Evolutionary conservation across 208 protist genomes (phyloP), one percentile per base, ranked within the genome.

Genomic region (Acanthamoeba healyi): DNA sequence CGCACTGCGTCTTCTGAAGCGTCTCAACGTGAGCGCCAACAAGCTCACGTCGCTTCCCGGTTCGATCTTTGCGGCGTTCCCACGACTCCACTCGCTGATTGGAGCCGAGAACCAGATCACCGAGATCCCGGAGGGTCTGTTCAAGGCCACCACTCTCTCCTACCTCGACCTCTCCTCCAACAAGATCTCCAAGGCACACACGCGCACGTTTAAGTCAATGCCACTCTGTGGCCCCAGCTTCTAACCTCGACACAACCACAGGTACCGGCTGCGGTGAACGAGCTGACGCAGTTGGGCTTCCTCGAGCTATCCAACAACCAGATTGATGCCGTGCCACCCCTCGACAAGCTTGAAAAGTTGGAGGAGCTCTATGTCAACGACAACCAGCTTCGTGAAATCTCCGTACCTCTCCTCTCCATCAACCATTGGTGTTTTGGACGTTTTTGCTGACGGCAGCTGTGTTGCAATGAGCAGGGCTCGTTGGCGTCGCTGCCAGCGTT

Each of bases 101-200:
- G 74, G n/a, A 22, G 36, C 74, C 42, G 44, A 84, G 42, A 84
- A 84, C 42, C 74, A 84, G 44, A 42, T 84, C 74, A 36, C 36
- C 17, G 74, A 44, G 44, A 56, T 84, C 26, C 74, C 74, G 42
- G 74, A 44, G 36, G 36, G 42, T 42, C 74, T 84, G 38, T 84
- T 84, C 44, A 54, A 84, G 44, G 74, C 74, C 74, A 84, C 42
- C 26, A 84, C 74, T 9, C 34, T 84, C 22, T 56, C 74, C 42
- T 84, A 84, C 42, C 74, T 84, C 44, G 74, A 84, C 44, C 42
- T 84, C 26, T 84, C 74, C 44, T 56, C 36, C 26, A 84, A 84
- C 44, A 54, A 44, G 36, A 44, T 84, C 36, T 42, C 74, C 36
- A 84, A 44, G 74, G 74, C 44, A 58, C 51, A 19, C 46, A 51